Base-by-base conservation (phyloP, 2,329 filamentous ascomycete genomes). In the Colletotrichum orchidophilum region DNA sequence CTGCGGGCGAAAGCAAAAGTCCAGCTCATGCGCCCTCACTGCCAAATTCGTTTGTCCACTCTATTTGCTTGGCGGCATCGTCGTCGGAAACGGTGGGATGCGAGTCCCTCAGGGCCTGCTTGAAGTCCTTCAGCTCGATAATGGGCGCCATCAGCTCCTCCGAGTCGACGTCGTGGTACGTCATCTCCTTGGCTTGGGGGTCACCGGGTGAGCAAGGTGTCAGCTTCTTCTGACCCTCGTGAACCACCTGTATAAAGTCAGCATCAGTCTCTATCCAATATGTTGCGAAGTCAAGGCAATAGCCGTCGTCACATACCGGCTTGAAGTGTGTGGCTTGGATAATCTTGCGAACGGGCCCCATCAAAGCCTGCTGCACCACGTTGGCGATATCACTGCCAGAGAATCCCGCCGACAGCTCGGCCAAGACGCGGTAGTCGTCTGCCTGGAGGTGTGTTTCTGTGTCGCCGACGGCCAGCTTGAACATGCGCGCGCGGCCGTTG, bases 311-410 rank as follows among this genome's bases (percentile, higher is more conserved):
- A 81, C 84, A 54, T 86, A 96, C 96, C 85, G 93, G 92, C 82
- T 98, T 98, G 84, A 98, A 99, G 84, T 99, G 96, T 63, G 96
- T 99, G 21, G 96, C 96, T 74, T 95, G 97, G 81, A 98, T 92
- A 75, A 99, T 98, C 83, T 98, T 97, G 73, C 96, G 89, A 73
- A 99, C 94, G 1, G 96, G 97, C 79, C 98, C 95, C 96, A 99
- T 99, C 49, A 99, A 85, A 1, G 96, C 96, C 80, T 97, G 94
- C 81, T 99, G 96, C 24, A 98, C 96, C 3, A 94, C 95, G 78
- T 98, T 98, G 77, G 89, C 91, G 76, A 99, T 98, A 89, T 99
- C 96, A 74, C 93, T 97, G 42, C 96, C 96, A 0, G 95, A 98
- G 82, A 97, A 99, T 1, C 96, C 96, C 71, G 98, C 96, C 62